Evolutionary conservation across 306 rosid genomes (phyloP), one percentile per base, ranked within the genome.

Genomic region (Arachis hypogaea): DNA sequence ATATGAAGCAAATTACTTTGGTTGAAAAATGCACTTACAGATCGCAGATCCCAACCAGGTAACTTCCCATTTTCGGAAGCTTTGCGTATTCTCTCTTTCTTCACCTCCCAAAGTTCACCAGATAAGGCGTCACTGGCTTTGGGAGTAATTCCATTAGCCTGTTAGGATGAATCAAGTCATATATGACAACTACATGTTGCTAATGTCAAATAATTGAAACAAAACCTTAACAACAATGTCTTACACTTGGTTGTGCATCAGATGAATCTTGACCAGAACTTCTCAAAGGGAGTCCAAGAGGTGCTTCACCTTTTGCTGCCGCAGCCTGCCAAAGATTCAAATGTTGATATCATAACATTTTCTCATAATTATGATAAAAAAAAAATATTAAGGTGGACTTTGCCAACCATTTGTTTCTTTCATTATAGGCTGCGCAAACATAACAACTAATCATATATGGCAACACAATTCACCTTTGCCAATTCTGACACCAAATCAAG

Each of bases 241-340:
- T 42, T 63, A 95, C 99, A 83, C 79, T 80, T 62, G 89, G 88
- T 58, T 85, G 88, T 75, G 89, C 84, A 83, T 95, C 99, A 42
- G 96, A 77, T 14, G 99, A 90, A 81, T 95, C 98, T 90, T 92
- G 99, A 75, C 98, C 97, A 56, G 98, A 93, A 79, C 98, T 97
- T 86, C 92, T 95, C 79, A 92, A 82, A 68, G 99, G 99, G 42
- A 95, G 98, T 77, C 99, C 98, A 79, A 88, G 89, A 79, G 99
- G 99, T 70, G 99, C 99, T 85, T 95, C 99, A 18, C 99, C 99
- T 81, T 95, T 95, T 6, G 98, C 98, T 60, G 99, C 99, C 12
- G 99, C 99, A 61, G 99, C 99, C 99, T 95, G 87, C 62, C 69
- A 73, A 80, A 77, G 69, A 55, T 60, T 62, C 68, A 80, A 79